A percentile compares a stretch with the other conserved stretches of the same genome.
These are phyloP conservation scores for Aspergillus pseudonomiae DNA, from an alignment of 2,329 filamentous ascomycete genomes.

Conservation along the genomic window DNA sequence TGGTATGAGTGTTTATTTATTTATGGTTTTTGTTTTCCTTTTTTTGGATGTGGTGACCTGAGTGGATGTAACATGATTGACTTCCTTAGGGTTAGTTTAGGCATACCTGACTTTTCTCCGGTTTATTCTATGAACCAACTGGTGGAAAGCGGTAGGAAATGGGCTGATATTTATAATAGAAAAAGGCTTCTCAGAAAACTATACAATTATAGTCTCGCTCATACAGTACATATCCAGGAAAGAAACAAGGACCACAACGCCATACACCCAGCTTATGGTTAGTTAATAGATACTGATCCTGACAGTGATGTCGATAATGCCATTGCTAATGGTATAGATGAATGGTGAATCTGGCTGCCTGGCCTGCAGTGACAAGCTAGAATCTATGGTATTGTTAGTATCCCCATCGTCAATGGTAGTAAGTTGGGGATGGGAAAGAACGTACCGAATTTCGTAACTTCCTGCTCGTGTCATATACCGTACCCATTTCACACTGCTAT, in stretches of 20 bases:
- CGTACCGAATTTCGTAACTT: constrained; percentile 91
- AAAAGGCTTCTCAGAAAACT: background rate
- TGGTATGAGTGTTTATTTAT: too few species aligned
- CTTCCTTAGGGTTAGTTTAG: too few species aligned
- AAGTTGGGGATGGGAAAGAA: background rate
- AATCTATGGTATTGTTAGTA: constrained; percentile 19
- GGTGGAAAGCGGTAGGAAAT: background rate
- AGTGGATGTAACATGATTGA: too few species aligned
- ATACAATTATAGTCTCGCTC: constrained; percentile 3
- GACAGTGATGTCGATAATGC: background rate
- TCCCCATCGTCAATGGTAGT: constrained; percentile 3
- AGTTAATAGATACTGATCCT: background rate
- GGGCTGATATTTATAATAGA: background rate
- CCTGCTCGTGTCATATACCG: constrained; percentile 98
- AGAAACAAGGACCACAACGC: constrained; percentile 22
- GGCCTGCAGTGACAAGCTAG: constrained; percentile 18
- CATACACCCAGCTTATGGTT: constrained; percentile 30
- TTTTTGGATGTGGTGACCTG: too few species aligned
- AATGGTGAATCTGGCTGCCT: constrained; percentile 11
- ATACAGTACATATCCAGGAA: constrained; percentile 4
- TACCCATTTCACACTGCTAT: constrained; percentile 98
- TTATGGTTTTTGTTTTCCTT: too few species aligned
- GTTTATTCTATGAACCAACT: background rate
- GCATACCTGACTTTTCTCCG: too few species aligned
- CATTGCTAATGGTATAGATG: constrained; percentile 4